Evolutionary conservation across 331 rosid species (phyloP).

Genomic region (Telfairia occidentalis): DNA sequence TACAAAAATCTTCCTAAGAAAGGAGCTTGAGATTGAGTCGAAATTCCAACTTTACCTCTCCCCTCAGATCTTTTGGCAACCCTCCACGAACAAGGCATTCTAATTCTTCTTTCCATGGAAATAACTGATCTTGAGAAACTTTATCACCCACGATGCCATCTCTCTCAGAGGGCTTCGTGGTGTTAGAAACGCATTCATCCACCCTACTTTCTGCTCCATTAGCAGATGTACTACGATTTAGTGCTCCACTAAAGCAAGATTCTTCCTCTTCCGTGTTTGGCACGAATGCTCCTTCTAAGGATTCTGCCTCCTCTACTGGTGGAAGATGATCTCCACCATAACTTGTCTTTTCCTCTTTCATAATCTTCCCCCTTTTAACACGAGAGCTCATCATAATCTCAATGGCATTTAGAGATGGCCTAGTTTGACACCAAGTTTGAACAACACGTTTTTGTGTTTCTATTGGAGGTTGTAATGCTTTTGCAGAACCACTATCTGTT

Average conservation of each 20-base stretch:
- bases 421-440: constrained; percentile 48
- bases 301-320: constrained; percentile 31
- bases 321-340: constrained; percentile 27
- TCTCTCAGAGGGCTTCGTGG: constrained; percentile 4
- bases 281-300: constrained; percentile 19
- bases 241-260: background rate
- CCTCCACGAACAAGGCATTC: constrained; percentile 84
- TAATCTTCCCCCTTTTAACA: constrained; percentile 29
- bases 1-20: constrained; percentile 20
- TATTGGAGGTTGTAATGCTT: constrained; percentile 29
- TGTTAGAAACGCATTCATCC: background rate
- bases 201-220: constrained; percentile 11
- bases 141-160: constrained; percentile 27
- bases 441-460: constrained; percentile 32
- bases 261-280: constrained; percentile 18
- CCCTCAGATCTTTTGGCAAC: constrained; percentile 81
- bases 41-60: constrained; percentile 52
- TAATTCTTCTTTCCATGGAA: constrained; percentile 59
- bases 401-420: constrained; percentile 45
- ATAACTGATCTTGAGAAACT: constrained; percentile 24
- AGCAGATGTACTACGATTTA: background rate
- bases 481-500: constrained; percentile 28
- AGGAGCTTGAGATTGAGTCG: constrained; percentile 17
- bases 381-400: constrained; percentile 53
- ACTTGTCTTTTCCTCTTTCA: constrained; percentile 25